Conservation (phyloP, 2,329 filamentous ascomycete species). For the Elsinoe fawcettii region DNA sequence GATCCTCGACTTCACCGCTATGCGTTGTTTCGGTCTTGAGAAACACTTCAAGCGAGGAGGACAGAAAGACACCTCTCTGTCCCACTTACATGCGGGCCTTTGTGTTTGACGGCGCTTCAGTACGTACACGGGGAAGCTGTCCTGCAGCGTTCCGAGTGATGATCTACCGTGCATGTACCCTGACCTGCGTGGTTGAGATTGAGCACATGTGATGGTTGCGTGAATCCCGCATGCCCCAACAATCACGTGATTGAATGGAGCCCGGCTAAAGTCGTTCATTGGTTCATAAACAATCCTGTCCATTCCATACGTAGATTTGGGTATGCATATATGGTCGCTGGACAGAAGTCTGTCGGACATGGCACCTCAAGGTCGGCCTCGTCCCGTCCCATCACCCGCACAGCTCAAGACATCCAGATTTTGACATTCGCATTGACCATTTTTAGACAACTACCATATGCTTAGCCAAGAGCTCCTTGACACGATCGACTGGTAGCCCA, state of each 20-base stretch:
- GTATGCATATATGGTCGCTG: neutral
- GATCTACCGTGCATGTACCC: neutral
- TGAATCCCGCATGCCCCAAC: slow-evolving; percentile 2
- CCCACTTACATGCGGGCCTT: neutral
- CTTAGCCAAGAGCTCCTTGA: slow-evolving; percentile 42
- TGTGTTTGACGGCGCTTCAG: slow-evolving; percentile 9
- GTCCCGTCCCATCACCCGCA: neutral
- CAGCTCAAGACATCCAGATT: neutral
- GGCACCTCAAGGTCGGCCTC: neutral
- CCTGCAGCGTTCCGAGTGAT: slow-evolving; percentile 1
- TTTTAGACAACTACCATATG: slow-evolving; percentile 21
- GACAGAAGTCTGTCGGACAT: neutral
- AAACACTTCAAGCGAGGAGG: neutral
- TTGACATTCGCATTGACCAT: neutral
- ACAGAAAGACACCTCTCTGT: neutral
- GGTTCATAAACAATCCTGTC: neutral
- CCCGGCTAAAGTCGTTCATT: neutral
- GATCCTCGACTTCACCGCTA: neutral
- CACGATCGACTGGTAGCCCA: slow-evolving; percentile 41
- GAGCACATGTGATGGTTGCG: slow-evolving; percentile 11
- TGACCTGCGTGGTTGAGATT: slow-evolving; percentile 8
- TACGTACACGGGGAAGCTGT: slow-evolving; percentile 9
- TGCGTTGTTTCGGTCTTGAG: neutral
- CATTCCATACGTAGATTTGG: too few relatives aligned
- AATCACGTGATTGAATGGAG: slow-evolving; percentile 3